phyloP scores from a whole-genome alignment of 192 early-diverging fungal species.

The Coemansia sp. region DNA sequence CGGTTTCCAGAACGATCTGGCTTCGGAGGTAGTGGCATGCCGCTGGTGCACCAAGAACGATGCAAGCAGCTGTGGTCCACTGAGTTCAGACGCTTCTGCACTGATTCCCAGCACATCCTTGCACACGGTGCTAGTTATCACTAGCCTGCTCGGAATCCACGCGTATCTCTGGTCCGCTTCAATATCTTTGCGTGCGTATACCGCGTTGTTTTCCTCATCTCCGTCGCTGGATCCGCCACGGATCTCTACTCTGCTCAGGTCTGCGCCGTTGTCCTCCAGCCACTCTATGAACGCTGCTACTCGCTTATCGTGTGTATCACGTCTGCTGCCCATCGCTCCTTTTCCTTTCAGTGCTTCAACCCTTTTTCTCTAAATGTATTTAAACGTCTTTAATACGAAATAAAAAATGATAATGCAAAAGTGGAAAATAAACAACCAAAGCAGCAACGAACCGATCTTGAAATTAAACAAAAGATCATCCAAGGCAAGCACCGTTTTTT shows the following conservation, averaged over 20 bases:
- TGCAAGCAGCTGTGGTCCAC: conserved; percentile 49
- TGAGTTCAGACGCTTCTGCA: conserved; percentile 15
- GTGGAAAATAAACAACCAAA: no score
- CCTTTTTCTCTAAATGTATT: no score
- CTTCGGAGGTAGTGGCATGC: background rate
- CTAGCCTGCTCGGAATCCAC: conserved; percentile 56
- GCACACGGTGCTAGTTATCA: conserved; percentile 56
- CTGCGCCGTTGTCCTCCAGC: conserved; percentile 51
- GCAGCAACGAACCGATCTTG: no score
- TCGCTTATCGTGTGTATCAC: background rate
- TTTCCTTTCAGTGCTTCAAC: background rate
- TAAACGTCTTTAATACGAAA: no score
- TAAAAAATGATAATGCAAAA: no score
- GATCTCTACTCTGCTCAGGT: conserved; percentile 36
- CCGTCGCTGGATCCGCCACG: conserved; percentile 13
- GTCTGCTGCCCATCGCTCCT: background rate
- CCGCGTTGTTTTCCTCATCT: conserved; percentile 48
- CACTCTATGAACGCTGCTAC: conserved; percentile 34
- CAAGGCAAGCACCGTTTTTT: no score
- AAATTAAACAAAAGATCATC: no score
- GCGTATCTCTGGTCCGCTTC: conserved; percentile 50
- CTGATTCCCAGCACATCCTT: conserved; percentile 20
- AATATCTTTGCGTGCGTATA: conserved; percentile 50
- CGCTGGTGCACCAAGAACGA: conserved; percentile 60
- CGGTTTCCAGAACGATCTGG: conserved; percentile 59